phyloP scores from a whole-genome alignment of 225 moss, liverwort and hornwort genomes.

The Pseudisothecium myosuroides region DNA sequence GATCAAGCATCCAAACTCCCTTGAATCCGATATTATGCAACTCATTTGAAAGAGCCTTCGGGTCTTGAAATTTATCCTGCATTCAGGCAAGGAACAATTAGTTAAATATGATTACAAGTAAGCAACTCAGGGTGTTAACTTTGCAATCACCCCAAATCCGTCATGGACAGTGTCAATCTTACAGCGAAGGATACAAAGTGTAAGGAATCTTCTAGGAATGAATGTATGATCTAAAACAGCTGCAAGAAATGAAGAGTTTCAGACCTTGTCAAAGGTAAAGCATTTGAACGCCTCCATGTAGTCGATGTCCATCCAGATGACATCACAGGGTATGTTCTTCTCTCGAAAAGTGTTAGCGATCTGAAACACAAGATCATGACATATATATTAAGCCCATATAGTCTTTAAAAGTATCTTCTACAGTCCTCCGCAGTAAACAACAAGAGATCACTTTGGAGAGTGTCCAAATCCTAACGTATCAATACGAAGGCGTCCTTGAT shows the following conservation, averaged over 20 bases:
- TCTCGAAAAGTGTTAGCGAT: constrained; percentile 60
- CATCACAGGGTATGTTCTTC: constrained; percentile 84
- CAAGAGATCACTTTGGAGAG: neutral
- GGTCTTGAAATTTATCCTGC: constrained; percentile 60
- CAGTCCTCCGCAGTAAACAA: neutral
- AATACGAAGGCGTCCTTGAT: neutral
- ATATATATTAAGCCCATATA: neutral
- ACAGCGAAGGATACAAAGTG: neutral
- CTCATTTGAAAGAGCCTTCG: constrained; percentile 38
- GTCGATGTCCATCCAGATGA: constrained; percentile 99
- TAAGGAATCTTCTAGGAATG: neutral
- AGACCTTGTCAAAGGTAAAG: constrained; percentile 71
- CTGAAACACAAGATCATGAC: constrained; percentile 18
- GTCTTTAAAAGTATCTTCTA: neutral
- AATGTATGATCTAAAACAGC: neutral
- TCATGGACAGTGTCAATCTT: neutral
- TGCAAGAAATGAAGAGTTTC: neutral
- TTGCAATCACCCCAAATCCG: neutral
- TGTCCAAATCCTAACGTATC: neutral
- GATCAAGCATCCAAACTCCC: constrained; percentile 96
- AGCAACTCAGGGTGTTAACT: neutral
- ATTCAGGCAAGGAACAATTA: neutral
- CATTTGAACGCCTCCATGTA: constrained; percentile 83
- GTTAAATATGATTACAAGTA: neutral
- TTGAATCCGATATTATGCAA: constrained; percentile 68